Conservation (phyloP, 2,329 filamentous ascomycete species). For the Aspergillus chevalieri region DNA sequence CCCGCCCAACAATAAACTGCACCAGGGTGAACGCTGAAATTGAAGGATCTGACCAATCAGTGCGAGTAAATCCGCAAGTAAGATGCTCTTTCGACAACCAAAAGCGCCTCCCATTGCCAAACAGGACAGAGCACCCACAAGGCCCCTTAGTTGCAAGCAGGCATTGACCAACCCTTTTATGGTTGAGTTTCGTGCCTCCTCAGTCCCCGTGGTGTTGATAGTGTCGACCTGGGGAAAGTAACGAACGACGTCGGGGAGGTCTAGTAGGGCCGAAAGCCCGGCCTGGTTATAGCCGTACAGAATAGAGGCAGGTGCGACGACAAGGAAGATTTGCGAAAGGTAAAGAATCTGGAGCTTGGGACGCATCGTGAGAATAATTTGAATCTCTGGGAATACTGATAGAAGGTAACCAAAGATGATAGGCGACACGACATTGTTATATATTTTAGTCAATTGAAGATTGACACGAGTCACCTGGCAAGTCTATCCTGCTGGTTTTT, state of each 20-base stretch:
- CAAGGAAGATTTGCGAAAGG: constrained; percentile 24
- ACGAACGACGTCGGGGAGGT: constrained; percentile 13
- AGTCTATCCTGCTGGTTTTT: not conserved
- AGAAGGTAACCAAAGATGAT: not conserved
- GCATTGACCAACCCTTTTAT: constrained; percentile 22
- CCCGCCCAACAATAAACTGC: constrained; percentile 44
- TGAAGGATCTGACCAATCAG: constrained; percentile 43
- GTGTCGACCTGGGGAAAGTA: constrained; percentile 18
- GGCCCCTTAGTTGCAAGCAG: constrained; percentile 12
- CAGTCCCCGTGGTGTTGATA: constrained; percentile 10
- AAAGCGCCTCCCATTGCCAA: constrained; percentile 39
- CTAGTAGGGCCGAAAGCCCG: constrained; percentile 14
- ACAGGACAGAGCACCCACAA: constrained; percentile 13
- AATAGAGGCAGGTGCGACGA: constrained; percentile 18
- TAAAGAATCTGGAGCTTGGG: not conserved
- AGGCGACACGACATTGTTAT: not conserved
- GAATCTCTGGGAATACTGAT: not conserved
- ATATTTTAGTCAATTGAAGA: not conserved
- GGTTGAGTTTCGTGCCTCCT: constrained; percentile 3
- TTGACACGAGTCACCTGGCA: not conserved
- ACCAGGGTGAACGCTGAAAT: constrained; percentile 38
- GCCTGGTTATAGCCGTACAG: constrained; percentile 20
- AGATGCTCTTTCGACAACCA: constrained; percentile 44
- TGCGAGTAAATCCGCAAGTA: constrained; percentile 41
- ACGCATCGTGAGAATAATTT: not conserved